Base-by-base conservation (phyloP, 768 basidiomycete species). In the Lentinula sp. region DNA sequence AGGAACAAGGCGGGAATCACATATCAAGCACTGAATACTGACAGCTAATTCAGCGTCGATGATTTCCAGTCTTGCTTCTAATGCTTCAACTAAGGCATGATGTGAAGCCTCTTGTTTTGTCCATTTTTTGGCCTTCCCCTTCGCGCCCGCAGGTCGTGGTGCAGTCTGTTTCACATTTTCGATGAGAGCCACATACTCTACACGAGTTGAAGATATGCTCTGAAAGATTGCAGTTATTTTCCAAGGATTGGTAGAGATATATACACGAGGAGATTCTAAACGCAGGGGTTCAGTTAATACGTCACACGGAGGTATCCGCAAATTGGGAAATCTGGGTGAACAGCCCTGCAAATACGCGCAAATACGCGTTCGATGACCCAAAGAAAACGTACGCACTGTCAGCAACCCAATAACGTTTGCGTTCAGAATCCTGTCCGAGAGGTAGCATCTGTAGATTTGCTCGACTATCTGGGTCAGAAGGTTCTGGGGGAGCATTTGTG, bases 191-290 rank as follows among this genome's bases (percentile, higher is more conserved):
- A 85, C 59, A 67, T 93, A 93, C 69, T 94, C 90, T 54, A 86
- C 86, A 49, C 81, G 80, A 13, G 89, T 87, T 3, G 88, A 87
- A 13, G 89, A 83, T 57, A 88, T 73, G 10, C 86, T 79, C 66
- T 86, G 80, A 67, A 94, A 89, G 15, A 87, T 87, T 35, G 90
- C 86, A 8, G 86, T 84, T 46, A 87, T 86, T 76, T 93, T 95
- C 91, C 91, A 95, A 21, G 93, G 93, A 72, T 95, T 95, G 13
- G 89, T 90, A 37, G 92, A 93, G 42, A 82, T 75, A 68, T 91
- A 95, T 57, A 94, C 74, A 62, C 93, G 85, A 28, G 92, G 90
- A 51, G 93, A 93, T 76, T 91, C 92, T 94, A 68, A 71, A 63
- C 65, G 60, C 51, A 62, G 67, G 28, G 58, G 64, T 61, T 61